Base-by-base conservation (phyloP, 2,329 filamentous ascomycete genomes). In the Lecanicillium sp. region DNA sequence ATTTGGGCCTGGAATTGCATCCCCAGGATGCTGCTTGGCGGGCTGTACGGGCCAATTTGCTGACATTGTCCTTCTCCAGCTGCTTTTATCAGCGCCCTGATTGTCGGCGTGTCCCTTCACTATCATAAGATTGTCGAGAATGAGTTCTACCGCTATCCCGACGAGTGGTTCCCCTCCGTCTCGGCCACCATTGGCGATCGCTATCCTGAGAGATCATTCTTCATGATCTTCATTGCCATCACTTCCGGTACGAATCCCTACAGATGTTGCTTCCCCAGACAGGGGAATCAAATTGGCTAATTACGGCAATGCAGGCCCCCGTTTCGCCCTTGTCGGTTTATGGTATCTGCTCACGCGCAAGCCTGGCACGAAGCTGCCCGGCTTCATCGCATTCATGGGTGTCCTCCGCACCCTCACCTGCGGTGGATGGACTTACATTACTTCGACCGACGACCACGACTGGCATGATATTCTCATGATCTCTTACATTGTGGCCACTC, bases 391-490 rank as follows among this genome's bases (percentile, higher is more conserved):
- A 38, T 77, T 78, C 33, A 83, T 87, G 58, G 93, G 93, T 48
- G 56, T 96, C 44, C 84, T 97, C 61, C 83, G 93, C 58, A 96
- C 91, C 9, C 70, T 97, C 50, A 95, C 90, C 4, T 98, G 93
- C 62, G 93, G 91, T 58, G 93, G 93, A 51, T 98, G 93, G 91
- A 96, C 93, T 45, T 98, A 97, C 67, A 83, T 98, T 52, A 98
- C 93, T 21, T 97, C 93, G 53, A 98, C 93, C 36, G 93, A 98
- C 64, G 89, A 97, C 65, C 93, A 98, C 67, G 83, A 95, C 67
- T 97, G 90, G 90, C 93, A 98, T 66, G 93, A 98, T 62, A 91
- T 97, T 54, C 91, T 98, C 66, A 98, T 98, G 93, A 96, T 98
- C 58, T 94, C 90, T 12, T 98, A 98, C 67, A 75, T 98, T 48